Evolutionary conservation across 768 basidiomycete genomes (phyloP), one percentile per base, ranked within the genome.

Genomic region (Mycena vitilis): DNA sequence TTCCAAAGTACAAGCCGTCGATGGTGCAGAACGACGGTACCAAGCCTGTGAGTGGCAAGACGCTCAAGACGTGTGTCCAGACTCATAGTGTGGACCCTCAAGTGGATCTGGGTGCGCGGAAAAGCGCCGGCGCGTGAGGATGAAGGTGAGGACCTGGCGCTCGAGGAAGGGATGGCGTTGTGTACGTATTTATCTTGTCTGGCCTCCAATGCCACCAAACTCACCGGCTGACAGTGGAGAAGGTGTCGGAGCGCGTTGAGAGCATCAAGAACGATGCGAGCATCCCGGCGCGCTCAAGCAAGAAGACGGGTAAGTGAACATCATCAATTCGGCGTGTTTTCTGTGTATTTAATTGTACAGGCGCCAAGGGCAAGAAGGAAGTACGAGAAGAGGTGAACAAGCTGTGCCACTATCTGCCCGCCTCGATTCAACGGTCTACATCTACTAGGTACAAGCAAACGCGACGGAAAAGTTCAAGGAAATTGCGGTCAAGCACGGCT

Each of bases 1-100:
- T 37, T 18, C 20, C 36, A 16, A 45, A 93, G 91, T 91, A 87
- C 70, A 90, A 84, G 60, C 92, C 92, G 1, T 92, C 91, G 20
- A 90, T 93, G 91, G 89, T 92, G 12, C 87, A 91, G 71, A 87
- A 93, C 74, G 90, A 93, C 65, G 92, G 91, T 5, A 89, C 83
- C 0, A 93, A 92, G 76, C 91, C 91, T 49, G 92, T 92, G 64
- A 75, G 87, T 68, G 22, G 42, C 49, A n/a, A 36, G 8, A 12
- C 40, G 22, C 60, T n/a, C 40, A 20, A 58, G 15, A 18, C 16
- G 34, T 23, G 34, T 13, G n/a, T 15, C 10, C n/a, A n/a, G 20
- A 16, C 42, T 12, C 7, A 10, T 16, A 40, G 18, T 3, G 30
- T 30, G 30, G 30, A 30, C 30, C 5, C 5, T n/a, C 9, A 22